Percentiles rank a stretch among this genome's conserved stretches.
These are phyloP conservation scores for Rhododendron mucronatum DNA, from an alignment of 148 eudicot species.

Conservation along the genomic window DNA sequence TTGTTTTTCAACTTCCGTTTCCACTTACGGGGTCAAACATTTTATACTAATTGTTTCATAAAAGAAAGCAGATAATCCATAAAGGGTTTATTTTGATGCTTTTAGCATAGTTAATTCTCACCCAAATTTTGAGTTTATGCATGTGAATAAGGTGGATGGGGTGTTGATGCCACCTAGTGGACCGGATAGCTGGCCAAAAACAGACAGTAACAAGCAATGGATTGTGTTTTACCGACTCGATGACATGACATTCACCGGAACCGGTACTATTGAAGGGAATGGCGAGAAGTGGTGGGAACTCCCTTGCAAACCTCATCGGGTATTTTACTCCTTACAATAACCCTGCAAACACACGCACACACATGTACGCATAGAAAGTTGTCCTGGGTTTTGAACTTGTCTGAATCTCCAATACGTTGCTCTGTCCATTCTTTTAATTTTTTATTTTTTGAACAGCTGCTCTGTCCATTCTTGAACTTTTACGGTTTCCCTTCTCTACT, in stretches of 20 bases:
- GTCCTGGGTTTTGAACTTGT: no score
- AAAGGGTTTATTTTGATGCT: neutral
- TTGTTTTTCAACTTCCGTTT: neutral
- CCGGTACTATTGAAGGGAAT: slow-evolving; percentile 84
- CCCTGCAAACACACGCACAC: neutral
- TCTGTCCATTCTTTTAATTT: no score
- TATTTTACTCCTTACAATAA: slow-evolving; percentile 16
- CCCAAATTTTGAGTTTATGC: neutral
- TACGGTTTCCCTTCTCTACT: no score
- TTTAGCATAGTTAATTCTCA: neutral
- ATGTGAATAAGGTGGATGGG: slow-evolving; percentile 58
- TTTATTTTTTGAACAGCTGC: no score
- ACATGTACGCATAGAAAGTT: no score
- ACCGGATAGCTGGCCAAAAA: slow-evolving; percentile 87
- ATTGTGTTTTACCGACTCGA: slow-evolving; percentile 72
- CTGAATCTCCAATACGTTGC: no score
- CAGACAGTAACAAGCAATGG: slow-evolving; percentile 87
- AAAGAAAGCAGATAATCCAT: neutral
- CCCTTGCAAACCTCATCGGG: slow-evolving; percentile 97
- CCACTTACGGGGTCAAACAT: neutral
- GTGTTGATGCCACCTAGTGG: slow-evolving; percentile 81
- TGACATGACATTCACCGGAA: slow-evolving; percentile 62
- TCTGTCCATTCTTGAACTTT: no score
- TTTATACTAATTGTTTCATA: neutral
- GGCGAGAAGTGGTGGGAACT: slow-evolving; percentile 96